Conservation (phyloP, 345 rosid genomes). For the Gynandropsis gynandra region DNA sequence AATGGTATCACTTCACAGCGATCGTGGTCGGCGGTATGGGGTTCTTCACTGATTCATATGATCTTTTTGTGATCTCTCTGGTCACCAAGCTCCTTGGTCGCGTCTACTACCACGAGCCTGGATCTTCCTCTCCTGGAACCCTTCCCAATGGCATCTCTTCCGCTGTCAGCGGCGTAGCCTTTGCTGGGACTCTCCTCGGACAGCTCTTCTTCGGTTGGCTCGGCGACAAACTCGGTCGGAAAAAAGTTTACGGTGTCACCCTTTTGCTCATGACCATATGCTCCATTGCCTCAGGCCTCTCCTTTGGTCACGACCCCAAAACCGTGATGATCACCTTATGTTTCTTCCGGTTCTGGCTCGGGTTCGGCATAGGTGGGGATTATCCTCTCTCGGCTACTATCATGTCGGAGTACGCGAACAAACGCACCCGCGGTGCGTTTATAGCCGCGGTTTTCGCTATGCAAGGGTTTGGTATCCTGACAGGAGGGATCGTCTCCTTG, state of each 20-base stretch:
- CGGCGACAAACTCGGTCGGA: too few species aligned
- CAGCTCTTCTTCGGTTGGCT: too few species aligned
- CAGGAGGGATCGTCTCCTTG: too few species aligned
- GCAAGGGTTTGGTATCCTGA: too few species aligned
- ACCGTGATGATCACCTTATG: too few species aligned
- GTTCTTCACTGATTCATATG: slow-evolving; percentile 75
- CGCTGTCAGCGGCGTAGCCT: slow-evolving; percentile 45
- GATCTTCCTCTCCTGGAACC: slow-evolving; percentile 21
- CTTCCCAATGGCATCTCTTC: slow-evolving; percentile 39
- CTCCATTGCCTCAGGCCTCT: slow-evolving; percentile 52
- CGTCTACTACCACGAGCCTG: slow-evolving; percentile 51
- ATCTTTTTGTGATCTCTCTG: slow-evolving; percentile 59
- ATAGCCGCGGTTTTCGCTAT: too few species aligned
- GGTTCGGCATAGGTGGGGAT: too few species aligned
- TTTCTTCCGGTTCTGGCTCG: too few species aligned
- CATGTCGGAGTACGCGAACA: too few species aligned
- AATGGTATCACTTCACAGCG: slow-evolving; percentile 51
- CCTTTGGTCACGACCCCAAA: slow-evolving; percentile 36
- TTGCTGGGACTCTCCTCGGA: slow-evolving; percentile 47
- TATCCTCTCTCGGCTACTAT: too few species aligned
- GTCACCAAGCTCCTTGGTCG: slow-evolving; percentile 63
- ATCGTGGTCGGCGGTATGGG: slow-evolving; percentile 73
- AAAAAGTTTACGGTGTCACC: slow-evolving; percentile 55
- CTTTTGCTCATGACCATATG: slow-evolving; percentile 49
- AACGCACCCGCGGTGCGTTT: too few species aligned